Evolutionary conservation across 371 early-diverging fungal genomes (phyloP).

Genomic region (Nematocida minor): DNA sequence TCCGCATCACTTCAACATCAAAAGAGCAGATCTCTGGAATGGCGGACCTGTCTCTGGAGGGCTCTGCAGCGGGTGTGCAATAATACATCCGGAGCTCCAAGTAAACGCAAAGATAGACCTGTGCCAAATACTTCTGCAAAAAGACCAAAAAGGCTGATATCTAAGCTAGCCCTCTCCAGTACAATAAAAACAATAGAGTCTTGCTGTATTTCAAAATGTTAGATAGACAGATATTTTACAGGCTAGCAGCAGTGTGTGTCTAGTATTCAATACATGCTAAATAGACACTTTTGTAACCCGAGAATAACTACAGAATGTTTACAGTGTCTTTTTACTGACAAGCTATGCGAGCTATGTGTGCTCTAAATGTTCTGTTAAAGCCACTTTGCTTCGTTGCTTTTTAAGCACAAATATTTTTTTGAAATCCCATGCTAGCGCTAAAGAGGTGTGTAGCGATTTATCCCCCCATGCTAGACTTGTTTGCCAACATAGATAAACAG

Average conservation of each 20-base stretch:
- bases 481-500: neutral
- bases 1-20: neutral
- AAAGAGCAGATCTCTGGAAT: neutral
- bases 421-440: conserved; percentile 1
- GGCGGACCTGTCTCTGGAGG: neutral
- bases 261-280: too few species aligned
- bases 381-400: too few species aligned
- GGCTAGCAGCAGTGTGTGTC: too few species aligned
- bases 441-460: conserved; percentile 35
- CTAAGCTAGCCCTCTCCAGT: too few species aligned
- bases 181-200: too few species aligned
- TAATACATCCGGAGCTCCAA: neutral
- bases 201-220: too few species aligned
- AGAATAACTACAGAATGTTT: too few species aligned
- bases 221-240: too few species aligned
- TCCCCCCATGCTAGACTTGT: conserved; percentile 48
- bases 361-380: too few species aligned
- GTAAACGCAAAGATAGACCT: neutral
- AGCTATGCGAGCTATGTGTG: too few species aligned
- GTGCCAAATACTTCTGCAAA: neutral
- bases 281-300: too few species aligned
- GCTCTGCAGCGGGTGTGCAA: neutral
- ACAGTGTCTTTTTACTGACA: too few species aligned
- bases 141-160: neutral
- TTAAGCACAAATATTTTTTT: conserved; percentile 26